phyloP scores from a whole-genome alignment of 352 stramenopile genomes.

The Phytophthora sansomeana region DNA sequence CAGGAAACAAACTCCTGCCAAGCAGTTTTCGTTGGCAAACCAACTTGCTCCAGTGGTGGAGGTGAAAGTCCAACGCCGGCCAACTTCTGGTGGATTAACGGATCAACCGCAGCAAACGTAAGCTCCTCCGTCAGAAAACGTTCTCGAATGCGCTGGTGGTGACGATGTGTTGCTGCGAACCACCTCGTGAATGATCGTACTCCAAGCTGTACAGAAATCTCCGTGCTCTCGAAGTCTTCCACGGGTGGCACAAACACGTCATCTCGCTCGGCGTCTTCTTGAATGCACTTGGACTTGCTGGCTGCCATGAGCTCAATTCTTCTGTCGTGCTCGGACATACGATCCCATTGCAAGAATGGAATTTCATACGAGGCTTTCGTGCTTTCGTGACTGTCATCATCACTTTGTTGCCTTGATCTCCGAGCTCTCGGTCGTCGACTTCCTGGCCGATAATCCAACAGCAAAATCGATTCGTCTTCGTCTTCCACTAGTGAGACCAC shows the following conservation, averaged over 20 bases:
- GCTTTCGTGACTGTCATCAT: constrained; percentile 12
- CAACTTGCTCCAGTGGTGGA: constrained; percentile 35
- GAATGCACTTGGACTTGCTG: constrained; percentile 57
- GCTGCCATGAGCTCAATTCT: constrained; percentile 63
- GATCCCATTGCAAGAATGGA: constrained; percentile 51
- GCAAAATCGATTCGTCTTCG: constrained; percentile 51
- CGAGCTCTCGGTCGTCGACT: constrained; percentile 14
- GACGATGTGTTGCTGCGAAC: constrained; percentile 53
- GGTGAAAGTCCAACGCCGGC: constrained; percentile 38
- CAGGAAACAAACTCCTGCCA: constrained; percentile 65
- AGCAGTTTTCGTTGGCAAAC: constrained; percentile 21
- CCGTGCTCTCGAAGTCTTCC: constrained; percentile 53
- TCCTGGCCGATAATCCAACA: constrained; percentile 52
- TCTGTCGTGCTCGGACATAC: constrained; percentile 49
- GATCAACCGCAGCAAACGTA: constrained; percentile 55
- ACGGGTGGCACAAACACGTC: constrained; percentile 45
- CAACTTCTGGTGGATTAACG: constrained; percentile 48
- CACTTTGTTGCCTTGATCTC: constrained; percentile 3
- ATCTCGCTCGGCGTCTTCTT: constrained; percentile 47
- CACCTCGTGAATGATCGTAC: constrained; percentile 66
- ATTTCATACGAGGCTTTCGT: constrained; percentile 23
- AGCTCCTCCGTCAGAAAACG: constrained; percentile 70
- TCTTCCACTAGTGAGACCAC: constrained; percentile 59
- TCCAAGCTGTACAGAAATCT: constrained; percentile 53
- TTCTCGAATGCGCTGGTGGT: constrained; percentile 58